Percentiles rank a stretch among this genome's conserved stretches.
Conservation (phyloP, 2,329 filamentous ascomycete genomes). For the Berkeleyomyces basicola region DNA sequence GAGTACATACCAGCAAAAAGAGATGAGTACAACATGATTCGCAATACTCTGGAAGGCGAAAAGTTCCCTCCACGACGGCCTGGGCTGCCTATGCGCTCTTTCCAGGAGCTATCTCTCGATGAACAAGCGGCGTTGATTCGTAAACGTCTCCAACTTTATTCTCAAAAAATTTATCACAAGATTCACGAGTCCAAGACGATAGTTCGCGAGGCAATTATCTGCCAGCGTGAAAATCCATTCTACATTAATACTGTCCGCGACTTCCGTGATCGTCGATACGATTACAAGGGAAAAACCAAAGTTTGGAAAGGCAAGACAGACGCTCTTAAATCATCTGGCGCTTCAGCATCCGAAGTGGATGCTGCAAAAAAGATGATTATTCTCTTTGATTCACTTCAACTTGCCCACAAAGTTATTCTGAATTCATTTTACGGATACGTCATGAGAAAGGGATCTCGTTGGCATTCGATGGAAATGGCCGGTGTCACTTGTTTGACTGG, state of each 20-base stretch:
- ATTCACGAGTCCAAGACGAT: constrained; percentile 91
- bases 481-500: constrained; percentile 95
- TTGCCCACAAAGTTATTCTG: constrained; percentile 96
- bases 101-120: constrained; percentile 63
- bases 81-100: constrained; percentile 52
- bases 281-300: constrained; percentile 97
- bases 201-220: constrained; percentile 91
- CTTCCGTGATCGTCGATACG: constrained; percentile 92
- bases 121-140: constrained; percentile 69
- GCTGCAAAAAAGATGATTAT: constrained; percentile 98
- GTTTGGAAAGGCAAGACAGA: constrained; percentile 97
- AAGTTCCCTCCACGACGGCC: constrained; percentile 68
- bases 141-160: constrained; percentile 81
- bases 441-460: constrained; percentile 95
- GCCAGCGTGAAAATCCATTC: constrained; percentile 93
- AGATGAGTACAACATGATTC: constrained; percentile 99
- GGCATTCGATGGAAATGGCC: constrained; percentile 99
- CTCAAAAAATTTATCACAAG: constrained; percentile 98
- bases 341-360: constrained; percentile 60
- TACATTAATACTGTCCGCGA: constrained; percentile 93
- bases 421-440: constrained; percentile 99
- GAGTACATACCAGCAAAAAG: constrained; percentile 91
- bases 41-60: constrained; percentile 79
- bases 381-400: constrained; percentile 83
- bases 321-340: constrained; percentile 65